Evolutionary conservation across 1,284 basidiomycete species (phyloP).

Genomic region (Ceratobasidium sp.): DNA sequence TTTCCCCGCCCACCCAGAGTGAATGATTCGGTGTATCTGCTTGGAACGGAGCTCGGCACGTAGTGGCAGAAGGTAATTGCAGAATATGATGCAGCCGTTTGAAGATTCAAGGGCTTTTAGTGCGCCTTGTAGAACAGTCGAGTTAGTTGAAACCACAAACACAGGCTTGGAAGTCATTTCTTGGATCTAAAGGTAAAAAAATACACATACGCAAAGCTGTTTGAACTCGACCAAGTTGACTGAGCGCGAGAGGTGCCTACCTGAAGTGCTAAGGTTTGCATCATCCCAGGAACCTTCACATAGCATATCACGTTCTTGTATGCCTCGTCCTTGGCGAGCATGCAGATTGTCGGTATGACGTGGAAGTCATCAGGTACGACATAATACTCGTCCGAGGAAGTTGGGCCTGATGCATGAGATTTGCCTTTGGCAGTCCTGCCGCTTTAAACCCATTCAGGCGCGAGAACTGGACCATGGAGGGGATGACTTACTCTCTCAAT

Average conservation of each 20-base stretch:
- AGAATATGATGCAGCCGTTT: background rate
- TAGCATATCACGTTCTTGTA: slow-evolving; percentile 17
- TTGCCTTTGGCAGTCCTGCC: no score
- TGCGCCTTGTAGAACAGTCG: background rate
- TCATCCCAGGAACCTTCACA: slow-evolving; percentile 2
- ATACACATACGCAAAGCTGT: background rate
- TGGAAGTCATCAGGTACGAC: background rate
- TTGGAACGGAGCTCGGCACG: background rate
- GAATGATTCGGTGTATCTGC: background rate
- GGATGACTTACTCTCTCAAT: no score
- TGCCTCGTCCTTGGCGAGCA: background rate
- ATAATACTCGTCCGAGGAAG: background rate
- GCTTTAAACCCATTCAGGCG: no score
- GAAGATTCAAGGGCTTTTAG: background rate
- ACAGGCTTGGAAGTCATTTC: background rate
- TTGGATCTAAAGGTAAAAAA: no score
- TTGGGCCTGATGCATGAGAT: no score
- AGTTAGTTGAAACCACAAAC: background rate
- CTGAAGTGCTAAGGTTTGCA: background rate
- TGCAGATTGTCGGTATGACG: background rate
- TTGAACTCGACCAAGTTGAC: background rate
- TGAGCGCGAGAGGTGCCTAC: background rate
- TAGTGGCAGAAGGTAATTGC: background rate
- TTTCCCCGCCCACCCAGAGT: slow-evolving; percentile 2
- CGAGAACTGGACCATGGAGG: no score